Base-by-base conservation (phyloP, 495 filamentous ascomycete genomes). In the Achaetomiella virescens region DNA sequence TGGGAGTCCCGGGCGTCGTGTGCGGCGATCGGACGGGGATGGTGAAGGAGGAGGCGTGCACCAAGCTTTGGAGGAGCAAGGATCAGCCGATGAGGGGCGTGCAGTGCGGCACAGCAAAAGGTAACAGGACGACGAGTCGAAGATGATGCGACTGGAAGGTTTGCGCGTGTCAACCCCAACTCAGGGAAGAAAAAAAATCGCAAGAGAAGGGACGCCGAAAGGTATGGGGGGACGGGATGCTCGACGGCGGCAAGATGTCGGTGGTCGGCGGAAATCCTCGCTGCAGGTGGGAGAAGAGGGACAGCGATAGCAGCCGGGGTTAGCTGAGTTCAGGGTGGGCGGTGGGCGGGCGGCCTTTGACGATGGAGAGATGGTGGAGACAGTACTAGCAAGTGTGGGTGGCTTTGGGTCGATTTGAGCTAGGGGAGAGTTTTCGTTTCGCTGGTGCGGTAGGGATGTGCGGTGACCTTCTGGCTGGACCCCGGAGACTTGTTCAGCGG, bases 331-430 rank as follows among this genome's bases (percentile, higher is more conserved):
- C 17, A 6, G 3, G 29, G 10, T 31, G 29, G 15, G 11, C 17
- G 49, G 57, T 36, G 35, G 51, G 57, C 46, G 57, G 52, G 36
- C 11, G 12, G 52, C 35, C 52, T 60, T 48, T 53, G 48, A 20
- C 35, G 43, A 60, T 52, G 51, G 57, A 46, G 57, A 60, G 57
- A 15, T 3, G 53, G 58, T 60, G 58, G 58, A 52, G 58, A 33
- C 41, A 49, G 43, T 53, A 47, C 48, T 54, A 49, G 37, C 56
- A 37, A 46, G 42, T 41, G 55, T 45, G 57, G 57, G 45, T 43
- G 51, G 37, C 38, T 40, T 46, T 22, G 25, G 7, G 48, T 40
- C 55, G 15, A 18, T 37, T 27, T n/a, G 22, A 20, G 52, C 20
- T 21, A 54, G 42, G 52, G 52, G 37, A 31, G 31, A 9, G 27